Percentiles rank a stretch among this genome's conserved stretches.
Conservation (phyloP, 1,139 yeast species). For the Suhomyces bribrorum region DNA sequence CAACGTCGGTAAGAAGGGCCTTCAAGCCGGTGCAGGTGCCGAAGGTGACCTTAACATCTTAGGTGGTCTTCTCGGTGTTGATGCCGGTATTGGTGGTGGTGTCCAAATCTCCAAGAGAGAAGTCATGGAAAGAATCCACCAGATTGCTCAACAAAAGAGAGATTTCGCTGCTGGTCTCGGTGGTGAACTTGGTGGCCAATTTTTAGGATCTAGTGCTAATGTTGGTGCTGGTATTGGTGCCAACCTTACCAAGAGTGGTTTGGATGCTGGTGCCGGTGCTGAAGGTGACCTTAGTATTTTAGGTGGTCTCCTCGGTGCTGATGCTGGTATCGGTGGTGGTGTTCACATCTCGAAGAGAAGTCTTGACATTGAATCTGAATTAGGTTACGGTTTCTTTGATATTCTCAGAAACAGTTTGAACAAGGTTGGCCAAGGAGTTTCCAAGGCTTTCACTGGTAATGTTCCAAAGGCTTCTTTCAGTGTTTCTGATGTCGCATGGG, state of each 20-base stretch:
- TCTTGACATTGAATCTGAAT: slow-evolving; percentile 14
- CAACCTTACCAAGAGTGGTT: slow-evolving; percentile 2
- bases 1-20: slow-evolving; percentile 9
- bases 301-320: slow-evolving; percentile 9
- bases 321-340: slow-evolving; percentile 11
- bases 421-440: slow-evolving; percentile 13
- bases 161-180: background rate
- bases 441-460: slow-evolving; percentile 14
- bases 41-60: slow-evolving; percentile 13
- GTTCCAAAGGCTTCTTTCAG: slow-evolving; percentile 31
- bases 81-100: slow-evolving; percentile 9
- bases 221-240: slow-evolving; percentile 8
- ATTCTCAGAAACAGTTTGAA: slow-evolving; percentile 12
- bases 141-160: slow-evolving; percentile 7
- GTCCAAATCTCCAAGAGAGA: slow-evolving; percentile 13
- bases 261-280: slow-evolving; percentile 7
- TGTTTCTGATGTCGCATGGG: slow-evolving; percentile 29
- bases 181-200: too few relatives aligned
- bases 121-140: too few relatives aligned
- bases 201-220: slow-evolving; percentile 6
- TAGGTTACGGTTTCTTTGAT: slow-evolving; percentile 14
- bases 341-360: slow-evolving; percentile 15
- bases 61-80: slow-evolving; percentile 7
- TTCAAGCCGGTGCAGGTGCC: slow-evolving; percentile 3
- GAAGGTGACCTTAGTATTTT: slow-evolving; percentile 12